phyloP scores from a whole-genome alignment of 345 rosid genomes.

The Alliaria petiolata region DNA sequence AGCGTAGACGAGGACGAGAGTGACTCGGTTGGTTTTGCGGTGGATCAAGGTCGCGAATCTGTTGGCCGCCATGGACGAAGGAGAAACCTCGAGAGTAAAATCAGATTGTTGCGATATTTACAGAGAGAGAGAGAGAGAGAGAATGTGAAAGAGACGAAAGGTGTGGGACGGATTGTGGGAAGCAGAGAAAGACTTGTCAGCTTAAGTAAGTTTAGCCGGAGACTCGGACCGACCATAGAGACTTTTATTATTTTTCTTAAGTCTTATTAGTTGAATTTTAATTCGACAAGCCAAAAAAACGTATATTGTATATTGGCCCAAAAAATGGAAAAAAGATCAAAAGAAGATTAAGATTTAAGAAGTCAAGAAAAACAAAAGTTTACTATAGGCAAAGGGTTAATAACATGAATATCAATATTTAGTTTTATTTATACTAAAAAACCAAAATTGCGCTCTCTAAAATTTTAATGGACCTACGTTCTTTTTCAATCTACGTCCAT shows the following conservation, averaged over 20 bases:
- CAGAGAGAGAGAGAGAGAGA: constrained; percentile 18
- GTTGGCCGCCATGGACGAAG: constrained; percentile 70
- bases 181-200: constrained; percentile 28
- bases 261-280: background rate
- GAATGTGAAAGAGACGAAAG: constrained; percentile 5
- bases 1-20: constrained; percentile 75
- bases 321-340: too few relatives aligned
- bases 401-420: too few relatives aligned
- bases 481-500: too few relatives aligned
- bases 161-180: constrained; percentile 18
- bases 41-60: constrained; percentile 77
- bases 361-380: too few relatives aligned
- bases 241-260: background rate
- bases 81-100: background rate
- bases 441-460: too few relatives aligned
- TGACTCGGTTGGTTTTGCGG: constrained; percentile 69
- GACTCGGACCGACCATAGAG: constrained; percentile 18
- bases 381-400: too few relatives aligned
- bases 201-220: constrained; percentile 31
- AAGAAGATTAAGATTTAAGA: too few relatives aligned
- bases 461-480: too few relatives aligned
- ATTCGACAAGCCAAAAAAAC: constrained; percentile 2
- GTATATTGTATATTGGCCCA: too few relatives aligned
- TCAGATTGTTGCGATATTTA: constrained; percentile 9
- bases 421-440: too few relatives aligned